phyloP scores from a whole-genome alignment of 768 basidiomycete species.

The Mycena leptocephala region DNA sequence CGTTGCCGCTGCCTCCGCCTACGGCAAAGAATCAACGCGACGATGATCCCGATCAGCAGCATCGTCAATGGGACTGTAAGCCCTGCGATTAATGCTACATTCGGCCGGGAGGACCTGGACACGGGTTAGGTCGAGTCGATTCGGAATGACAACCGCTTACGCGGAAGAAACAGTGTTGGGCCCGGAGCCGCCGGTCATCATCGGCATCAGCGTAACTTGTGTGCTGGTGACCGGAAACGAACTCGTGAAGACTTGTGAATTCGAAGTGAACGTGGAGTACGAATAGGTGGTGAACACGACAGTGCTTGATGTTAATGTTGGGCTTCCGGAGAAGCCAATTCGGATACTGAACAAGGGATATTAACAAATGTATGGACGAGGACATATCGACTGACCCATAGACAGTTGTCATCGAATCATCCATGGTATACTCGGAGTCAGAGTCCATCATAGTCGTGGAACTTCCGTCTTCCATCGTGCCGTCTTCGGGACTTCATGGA shows the following conservation, averaged over 20 bases:
- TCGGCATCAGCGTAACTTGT: neutral
- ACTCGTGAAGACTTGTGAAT: neutral
- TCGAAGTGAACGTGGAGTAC: neutral
- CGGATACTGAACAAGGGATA: neutral
- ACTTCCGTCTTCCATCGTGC: neutral
- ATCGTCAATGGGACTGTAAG: neutral
- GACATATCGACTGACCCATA: neutral
- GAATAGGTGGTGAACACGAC: neutral
- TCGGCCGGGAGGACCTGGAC: neutral
- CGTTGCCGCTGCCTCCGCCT: neutral
- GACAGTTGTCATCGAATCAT: neutral
- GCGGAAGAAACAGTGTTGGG: neutral
- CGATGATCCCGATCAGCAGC: neutral
- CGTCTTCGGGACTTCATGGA: neutral
- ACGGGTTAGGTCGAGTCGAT: too few species aligned
- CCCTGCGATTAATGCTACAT: neutral
- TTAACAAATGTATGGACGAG: neutral
- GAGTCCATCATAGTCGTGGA: neutral
- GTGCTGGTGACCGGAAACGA: constrained; percentile 4
- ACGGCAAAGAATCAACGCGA: neutral
- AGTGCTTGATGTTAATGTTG: constrained; percentile 1
- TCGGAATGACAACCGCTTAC: neutral
- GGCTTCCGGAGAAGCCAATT: constrained; percentile 2
- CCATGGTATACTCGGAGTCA: neutral
- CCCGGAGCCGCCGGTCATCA: too few species aligned